phyloP scores from a whole-genome alignment of 139 green algal species.

The Chlorella sp. region DNA sequence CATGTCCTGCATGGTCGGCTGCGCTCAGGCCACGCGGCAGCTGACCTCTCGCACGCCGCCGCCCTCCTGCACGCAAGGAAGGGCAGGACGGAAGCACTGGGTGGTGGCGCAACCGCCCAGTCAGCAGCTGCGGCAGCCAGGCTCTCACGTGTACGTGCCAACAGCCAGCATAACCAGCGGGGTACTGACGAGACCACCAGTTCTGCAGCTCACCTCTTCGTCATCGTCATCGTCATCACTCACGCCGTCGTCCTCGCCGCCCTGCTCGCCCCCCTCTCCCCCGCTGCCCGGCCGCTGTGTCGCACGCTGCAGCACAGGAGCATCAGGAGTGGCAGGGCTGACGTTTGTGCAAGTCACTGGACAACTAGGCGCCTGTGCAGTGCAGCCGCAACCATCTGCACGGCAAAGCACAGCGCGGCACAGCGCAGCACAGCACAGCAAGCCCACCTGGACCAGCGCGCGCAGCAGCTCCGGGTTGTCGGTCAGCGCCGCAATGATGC shows the following conservation, averaged over 20 bases:
- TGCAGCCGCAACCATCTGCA: background rate
- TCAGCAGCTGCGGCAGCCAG: too few species aligned
- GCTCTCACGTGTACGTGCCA: too few species aligned
- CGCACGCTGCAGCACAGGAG: constrained; percentile 1
- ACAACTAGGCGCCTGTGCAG: background rate
- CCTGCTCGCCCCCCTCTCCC: background rate
- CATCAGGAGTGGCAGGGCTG: background rate
- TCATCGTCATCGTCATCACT: background rate
- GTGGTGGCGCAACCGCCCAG: too few species aligned
- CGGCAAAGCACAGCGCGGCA: background rate
- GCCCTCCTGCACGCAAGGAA: too few species aligned
- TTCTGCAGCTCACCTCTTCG: background rate
- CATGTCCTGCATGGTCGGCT: too few species aligned
- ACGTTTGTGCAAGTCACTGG: too few species aligned
- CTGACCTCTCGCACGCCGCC: constrained; percentile 8
- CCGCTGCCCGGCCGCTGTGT: background rate
- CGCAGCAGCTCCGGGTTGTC: constrained; percentile 58
- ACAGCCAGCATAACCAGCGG: background rate
- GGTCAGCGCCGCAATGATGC: constrained; percentile 44
- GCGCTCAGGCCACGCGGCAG: constrained; percentile 6
- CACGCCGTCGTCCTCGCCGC: background rate
- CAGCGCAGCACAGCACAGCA: background rate
- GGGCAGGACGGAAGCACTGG: too few species aligned
- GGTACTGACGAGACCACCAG: too few species aligned
- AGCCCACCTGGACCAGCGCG: constrained; percentile 6